phyloP scores from a whole-genome alignment of 2,329 filamentous ascomycete species.

The Zymoseptoria passerinii region DNA sequence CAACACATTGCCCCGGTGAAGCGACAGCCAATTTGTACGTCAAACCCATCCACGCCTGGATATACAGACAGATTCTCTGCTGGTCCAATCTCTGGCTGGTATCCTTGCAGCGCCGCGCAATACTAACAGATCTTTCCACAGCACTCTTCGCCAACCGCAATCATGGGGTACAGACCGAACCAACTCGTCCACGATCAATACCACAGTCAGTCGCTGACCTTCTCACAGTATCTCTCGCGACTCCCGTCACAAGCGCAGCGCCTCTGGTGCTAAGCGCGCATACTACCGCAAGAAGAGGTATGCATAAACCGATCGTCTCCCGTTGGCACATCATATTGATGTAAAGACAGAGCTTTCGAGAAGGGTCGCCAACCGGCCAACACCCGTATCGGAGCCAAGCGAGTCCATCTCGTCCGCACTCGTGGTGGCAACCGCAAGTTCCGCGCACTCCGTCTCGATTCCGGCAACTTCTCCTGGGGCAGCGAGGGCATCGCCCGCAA shows the following conservation, averaged over 20 bases:
- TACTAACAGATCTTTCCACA: conserved; percentile 7
- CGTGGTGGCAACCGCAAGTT: conserved; percentile 99
- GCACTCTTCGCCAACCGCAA: conserved; percentile 41
- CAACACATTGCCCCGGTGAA: conserved; percentile 15
- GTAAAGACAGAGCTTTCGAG: conserved; percentile 95
- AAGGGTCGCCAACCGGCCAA: conserved; percentile 98
- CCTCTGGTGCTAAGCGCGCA: conserved; percentile 83
- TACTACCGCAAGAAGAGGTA: conserved; percentile 53
- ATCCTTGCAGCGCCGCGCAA: conserved; percentile 4
- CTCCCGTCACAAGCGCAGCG: conserved; percentile 99
- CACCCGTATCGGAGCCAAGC: conserved; percentile 97
- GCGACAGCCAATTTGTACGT: conserved; percentile 16
- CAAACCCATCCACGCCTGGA: neutral
- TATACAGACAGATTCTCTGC: neutral
- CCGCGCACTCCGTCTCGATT: conserved; percentile 96
- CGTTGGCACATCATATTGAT: conserved; percentile 58
- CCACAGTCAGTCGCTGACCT: conserved; percentile 29
- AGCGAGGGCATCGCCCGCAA: conserved; percentile 98
- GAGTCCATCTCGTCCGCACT: conserved; percentile 92
- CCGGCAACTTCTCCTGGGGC: conserved; percentile 99
- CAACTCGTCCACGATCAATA: conserved; percentile 13
- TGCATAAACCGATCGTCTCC: conserved; percentile 46
- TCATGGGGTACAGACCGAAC: conserved; percentile 42
- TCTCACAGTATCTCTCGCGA: conserved; percentile 86
- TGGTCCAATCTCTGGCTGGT: neutral